A percentile compares a stretch with the other conserved stretches of the same genome.
These are phyloP conservation scores for Tubosaeta brunneosetosa DNA, from an alignment of 768 basidiomycete genomes.

Conservation along the genomic window DNA sequence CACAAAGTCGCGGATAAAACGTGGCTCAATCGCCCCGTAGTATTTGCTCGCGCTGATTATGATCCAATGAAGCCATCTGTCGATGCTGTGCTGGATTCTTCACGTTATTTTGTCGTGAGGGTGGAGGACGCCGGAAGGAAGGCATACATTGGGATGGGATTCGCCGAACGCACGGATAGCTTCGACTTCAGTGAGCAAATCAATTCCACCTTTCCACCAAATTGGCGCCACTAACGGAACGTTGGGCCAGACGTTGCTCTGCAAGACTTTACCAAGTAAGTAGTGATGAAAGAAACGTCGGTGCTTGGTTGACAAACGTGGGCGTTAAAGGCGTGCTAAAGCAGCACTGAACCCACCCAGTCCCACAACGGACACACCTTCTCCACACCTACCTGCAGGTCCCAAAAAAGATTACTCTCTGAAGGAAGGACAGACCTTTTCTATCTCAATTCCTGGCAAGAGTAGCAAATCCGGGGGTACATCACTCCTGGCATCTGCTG, in stretches of 20 bases:
- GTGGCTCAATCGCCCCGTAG: constrained; percentile 34
- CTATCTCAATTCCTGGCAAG: constrained; percentile 86
- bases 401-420: constrained; percentile 92
- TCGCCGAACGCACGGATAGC: constrained; percentile 80
- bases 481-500: constrained; percentile 37
- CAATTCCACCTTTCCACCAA: neutral
- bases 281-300: neutral
- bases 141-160: constrained; percentile 94
- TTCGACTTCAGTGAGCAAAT: constrained; percentile 81
- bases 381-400: constrained; percentile 68
- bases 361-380: constrained; percentile 40
- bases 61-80: constrained; percentile 74
- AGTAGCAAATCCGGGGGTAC: constrained; percentile 35
- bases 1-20: constrained; percentile 9
- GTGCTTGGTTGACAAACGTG: neutral
- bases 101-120: constrained; percentile 89
- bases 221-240: neutral
- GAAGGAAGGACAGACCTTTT: constrained; percentile 94
- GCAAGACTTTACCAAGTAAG: constrained; percentile 81
- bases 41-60: constrained; percentile 86
- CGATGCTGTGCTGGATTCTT: constrained; percentile 95
- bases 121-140: constrained; percentile 85
- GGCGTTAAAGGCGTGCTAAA: constrained; percentile 49
- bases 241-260: constrained; percentile 64
- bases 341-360: constrained; percentile 55